Conservation (phyloP, 495 filamentous ascomycete species). For the Parathielavia hyrcaniae region DNA sequence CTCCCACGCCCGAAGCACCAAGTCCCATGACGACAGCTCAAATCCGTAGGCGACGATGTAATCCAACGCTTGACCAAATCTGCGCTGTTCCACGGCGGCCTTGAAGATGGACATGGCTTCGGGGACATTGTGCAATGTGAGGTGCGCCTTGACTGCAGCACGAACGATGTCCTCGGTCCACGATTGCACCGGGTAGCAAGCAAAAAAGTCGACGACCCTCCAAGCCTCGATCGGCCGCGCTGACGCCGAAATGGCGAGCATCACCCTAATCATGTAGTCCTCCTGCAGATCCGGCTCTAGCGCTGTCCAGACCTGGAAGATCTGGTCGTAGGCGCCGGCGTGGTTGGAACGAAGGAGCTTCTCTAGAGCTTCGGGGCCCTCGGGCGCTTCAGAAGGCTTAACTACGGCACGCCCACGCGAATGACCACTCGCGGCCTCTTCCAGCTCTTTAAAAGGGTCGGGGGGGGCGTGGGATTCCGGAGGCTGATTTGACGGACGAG, state of each 20-base stretch:
- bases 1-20: slow-evolving; percentile 23
- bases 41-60: slow-evolving; percentile 25
- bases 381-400: no score
- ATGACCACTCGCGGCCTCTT: slow-evolving; percentile 1
- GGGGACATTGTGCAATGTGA: slow-evolving; percentile 17
- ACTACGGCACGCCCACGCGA: no score
- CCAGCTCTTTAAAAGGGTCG: not conserved
- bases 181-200: not conserved
- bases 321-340: slow-evolving; percentile 21
- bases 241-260: slow-evolving; percentile 26
- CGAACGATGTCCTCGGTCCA: slow-evolving; percentile 28
- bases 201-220: slow-evolving; percentile 27
- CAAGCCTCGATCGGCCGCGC: slow-evolving; percentile 21
- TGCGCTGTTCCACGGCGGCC: slow-evolving; percentile 16
- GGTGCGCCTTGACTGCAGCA: slow-evolving; percentile 24
- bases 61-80: slow-evolving; percentile 21
- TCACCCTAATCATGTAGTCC: slow-evolving; percentile 15
- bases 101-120: slow-evolving; percentile 23
- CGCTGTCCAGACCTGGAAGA: slow-evolving; percentile 24
- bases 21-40: slow-evolving; percentile 20
- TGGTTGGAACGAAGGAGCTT: slow-evolving; percentile 5
- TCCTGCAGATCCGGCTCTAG: slow-evolving; percentile 18
- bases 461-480: not conserved
- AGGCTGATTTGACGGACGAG: not conserved
- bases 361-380: not conserved